Conservation (phyloP, 2,329 filamentous ascomycete species). For the Fusarium algeriense region DNA sequence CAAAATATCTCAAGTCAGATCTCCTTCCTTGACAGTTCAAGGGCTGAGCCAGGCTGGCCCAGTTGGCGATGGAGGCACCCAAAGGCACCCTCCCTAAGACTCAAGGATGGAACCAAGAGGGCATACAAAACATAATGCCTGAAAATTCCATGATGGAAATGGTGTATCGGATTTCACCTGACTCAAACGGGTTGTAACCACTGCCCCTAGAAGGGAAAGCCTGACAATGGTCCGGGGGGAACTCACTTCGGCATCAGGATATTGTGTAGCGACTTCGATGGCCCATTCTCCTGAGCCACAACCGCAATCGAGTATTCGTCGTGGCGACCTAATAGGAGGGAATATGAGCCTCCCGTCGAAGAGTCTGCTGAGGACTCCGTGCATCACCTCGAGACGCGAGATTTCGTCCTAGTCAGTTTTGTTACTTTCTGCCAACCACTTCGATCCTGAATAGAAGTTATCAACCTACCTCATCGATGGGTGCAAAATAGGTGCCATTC, state of each 20-base stretch:
- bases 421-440: slow-evolving; percentile 24
- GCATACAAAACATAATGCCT: not conserved
- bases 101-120: not conserved
- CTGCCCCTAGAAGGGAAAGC: not conserved
- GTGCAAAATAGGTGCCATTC: slow-evolving; percentile 74
- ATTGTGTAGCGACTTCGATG: slow-evolving; percentile 72
- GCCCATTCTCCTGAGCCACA: slow-evolving; percentile 80
- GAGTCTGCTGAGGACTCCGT: slow-evolving; percentile 70
- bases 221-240: not conserved
- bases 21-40: not conserved
- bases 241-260: slow-evolving; percentile 74
- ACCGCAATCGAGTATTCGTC: slow-evolving; percentile 77
- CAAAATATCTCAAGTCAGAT: not conserved
- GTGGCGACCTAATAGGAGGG: slow-evolving; percentile 70
- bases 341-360: slow-evolving; percentile 78
- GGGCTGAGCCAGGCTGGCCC: not conserved
- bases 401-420: slow-evolving; percentile 71
- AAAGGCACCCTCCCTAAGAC: no score
- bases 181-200: not conserved
- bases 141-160: not conserved
- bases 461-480: slow-evolving; percentile 75
- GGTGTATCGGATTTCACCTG: not conserved
- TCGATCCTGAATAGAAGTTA: not conserved
- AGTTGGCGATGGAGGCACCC: not conserved
- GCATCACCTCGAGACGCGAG: slow-evolving; percentile 72